phyloP scores from a whole-genome alignment of 352 stramenopile genomes.

The Thraustotheca clavata region DNA sequence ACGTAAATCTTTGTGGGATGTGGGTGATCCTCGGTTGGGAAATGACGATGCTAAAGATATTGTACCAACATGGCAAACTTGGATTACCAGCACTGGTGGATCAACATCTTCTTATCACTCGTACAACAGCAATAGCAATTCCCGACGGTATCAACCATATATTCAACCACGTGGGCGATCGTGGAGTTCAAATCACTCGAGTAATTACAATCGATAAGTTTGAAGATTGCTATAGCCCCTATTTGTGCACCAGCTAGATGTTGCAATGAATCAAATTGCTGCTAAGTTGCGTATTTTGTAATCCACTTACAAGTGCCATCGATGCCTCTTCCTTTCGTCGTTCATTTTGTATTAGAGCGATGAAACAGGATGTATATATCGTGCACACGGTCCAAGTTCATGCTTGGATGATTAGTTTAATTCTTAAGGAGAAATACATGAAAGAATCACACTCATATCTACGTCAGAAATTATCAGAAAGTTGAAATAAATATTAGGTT shows the following conservation, averaged over 20 bases:
- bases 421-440: no score
- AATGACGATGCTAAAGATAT: constrained; percentile 25
- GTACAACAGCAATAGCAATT: not conserved
- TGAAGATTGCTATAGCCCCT: no score
- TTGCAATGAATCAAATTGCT: no score
- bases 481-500: not conserved
- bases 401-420: no score
- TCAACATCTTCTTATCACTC: not conserved
- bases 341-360: no score
- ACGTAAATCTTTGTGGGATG: constrained; percentile 76
- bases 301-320: no score
- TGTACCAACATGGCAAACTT: not conserved
- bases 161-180: not conserved
- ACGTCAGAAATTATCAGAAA: not conserved
- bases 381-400: no score
- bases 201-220: no score
- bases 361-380: no score
- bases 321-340: no score
- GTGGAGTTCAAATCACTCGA: not conserved
- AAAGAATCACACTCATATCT: not conserved
- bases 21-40: constrained; percentile 55
- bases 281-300: no score
- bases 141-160: constrained; percentile 5
- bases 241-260: no score
- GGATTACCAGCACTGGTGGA: not conserved